Evolutionary conservation across 2,329 filamentous ascomycete genomes (phyloP).

Genomic region (Calcarisporium arbuscula): DNA sequence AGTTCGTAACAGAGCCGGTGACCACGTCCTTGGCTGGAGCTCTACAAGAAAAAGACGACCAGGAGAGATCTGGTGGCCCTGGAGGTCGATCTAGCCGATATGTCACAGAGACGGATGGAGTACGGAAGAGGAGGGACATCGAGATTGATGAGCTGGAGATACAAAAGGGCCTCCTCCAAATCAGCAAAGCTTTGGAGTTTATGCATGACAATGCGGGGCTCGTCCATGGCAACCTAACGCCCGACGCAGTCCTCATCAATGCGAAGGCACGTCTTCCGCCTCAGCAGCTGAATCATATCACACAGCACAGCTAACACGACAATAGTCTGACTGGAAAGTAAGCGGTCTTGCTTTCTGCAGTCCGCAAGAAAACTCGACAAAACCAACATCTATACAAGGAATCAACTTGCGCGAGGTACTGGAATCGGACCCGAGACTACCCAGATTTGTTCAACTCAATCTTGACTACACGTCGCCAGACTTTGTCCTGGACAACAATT

Average conservation of each 20-base stretch:
- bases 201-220: slow-evolving; percentile 90
- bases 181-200: slow-evolving; percentile 92
- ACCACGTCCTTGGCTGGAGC: slow-evolving; percentile 81
- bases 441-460: slow-evolving; percentile 76
- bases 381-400: slow-evolving; percentile 68
- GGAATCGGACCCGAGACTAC: slow-evolving; percentile 78
- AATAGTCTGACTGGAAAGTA: slow-evolving; percentile 92
- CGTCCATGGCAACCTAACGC: slow-evolving; percentile 90
- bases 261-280: slow-evolving; percentile 69
- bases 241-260: slow-evolving; percentile 90
- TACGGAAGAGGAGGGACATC: slow-evolving; percentile 67
- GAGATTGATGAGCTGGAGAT: slow-evolving; percentile 97
- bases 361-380: slow-evolving; percentile 68
- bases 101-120: slow-evolving; percentile 71
- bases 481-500: slow-evolving; percentile 84
- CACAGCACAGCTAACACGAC: slow-evolving; percentile 25
- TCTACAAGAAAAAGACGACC: slow-evolving; percentile 81
- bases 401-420: slow-evolving; percentile 79
- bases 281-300: too few species aligned
- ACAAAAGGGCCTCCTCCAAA: slow-evolving; percentile 88
- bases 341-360: slow-evolving; percentile 88
- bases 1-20: slow-evolving; percentile 91
- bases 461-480: slow-evolving; percentile 93
- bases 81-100: slow-evolving; percentile 70
- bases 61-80: slow-evolving; percentile 63